Conservation (phyloP, 2,329 filamentous ascomycete species). For the Ceratocystis cubensis region DNA sequence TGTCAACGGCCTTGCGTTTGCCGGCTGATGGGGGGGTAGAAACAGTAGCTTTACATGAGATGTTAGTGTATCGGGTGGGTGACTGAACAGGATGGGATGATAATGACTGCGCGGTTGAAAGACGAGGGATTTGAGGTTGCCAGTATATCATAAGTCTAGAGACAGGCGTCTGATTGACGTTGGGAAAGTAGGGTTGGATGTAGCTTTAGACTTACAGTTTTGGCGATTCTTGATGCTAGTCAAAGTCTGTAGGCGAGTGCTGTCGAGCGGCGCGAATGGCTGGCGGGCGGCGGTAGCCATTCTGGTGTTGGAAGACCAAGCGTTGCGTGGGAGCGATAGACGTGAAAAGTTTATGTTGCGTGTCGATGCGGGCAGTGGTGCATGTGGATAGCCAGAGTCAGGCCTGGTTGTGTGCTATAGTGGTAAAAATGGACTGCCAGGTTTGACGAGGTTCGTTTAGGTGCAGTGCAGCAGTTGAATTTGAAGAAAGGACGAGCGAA, state of each 20-base stretch:
- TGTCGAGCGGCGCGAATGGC: constrained; percentile 63
- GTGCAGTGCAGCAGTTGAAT: neutral
- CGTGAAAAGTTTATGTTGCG: neutral
- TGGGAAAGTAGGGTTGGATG: neutral
- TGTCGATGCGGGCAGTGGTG: neutral
- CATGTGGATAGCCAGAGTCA: neutral
- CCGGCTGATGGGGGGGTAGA: constrained; percentile 29
- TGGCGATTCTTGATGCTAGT: constrained; percentile 69
- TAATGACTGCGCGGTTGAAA: neutral
- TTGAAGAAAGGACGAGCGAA: neutral
- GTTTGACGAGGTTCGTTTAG: constrained; percentile 4
- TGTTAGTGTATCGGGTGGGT: constrained; percentile 25
- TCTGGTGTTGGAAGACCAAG: constrained; percentile 21
- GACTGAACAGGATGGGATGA: constrained; percentile 23
- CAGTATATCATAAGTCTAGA: constrained; percentile 1
- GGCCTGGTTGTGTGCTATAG: neutral
- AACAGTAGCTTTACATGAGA: constrained; percentile 1
- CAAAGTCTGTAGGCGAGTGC: constrained; percentile 55
- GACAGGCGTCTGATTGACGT: neutral
- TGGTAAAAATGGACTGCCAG: neutral
- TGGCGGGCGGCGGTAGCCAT: constrained; percentile 52
- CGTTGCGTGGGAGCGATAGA: neutral
- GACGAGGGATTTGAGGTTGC: neutral
- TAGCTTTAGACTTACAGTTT: constrained; percentile 43
- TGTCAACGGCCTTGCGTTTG: constrained; percentile 47